A percentile compares a stretch with the other conserved stretches of the same genome.
Evolutionary conservation across 169 alveolate species (phyloP).

Genomic region (Babesia gibsoni): DNA sequence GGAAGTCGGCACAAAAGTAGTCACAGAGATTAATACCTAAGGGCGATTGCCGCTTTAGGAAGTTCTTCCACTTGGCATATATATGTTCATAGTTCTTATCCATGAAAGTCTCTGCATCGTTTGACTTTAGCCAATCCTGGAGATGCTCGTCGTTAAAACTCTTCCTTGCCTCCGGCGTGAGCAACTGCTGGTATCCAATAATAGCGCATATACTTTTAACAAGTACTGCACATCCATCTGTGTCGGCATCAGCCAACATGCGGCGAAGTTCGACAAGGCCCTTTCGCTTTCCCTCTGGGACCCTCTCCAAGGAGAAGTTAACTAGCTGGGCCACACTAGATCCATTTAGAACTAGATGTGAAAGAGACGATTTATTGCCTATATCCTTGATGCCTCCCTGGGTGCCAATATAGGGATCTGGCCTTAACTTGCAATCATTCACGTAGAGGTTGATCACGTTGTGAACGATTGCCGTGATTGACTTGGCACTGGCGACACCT

Average conservation of each 20-base stretch:
- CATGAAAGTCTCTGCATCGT: slow-evolving; percentile 60
- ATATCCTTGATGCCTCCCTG: background rate
- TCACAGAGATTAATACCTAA: slow-evolving; percentile 57
- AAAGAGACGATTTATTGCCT: background rate
- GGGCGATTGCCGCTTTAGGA: slow-evolving; percentile 63
- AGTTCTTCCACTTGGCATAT: slow-evolving; percentile 54
- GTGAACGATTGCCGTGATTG: slow-evolving; percentile 43
- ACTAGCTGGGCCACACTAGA: slow-evolving; percentile 32
- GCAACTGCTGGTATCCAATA: slow-evolving; percentile 62
- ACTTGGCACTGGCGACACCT: slow-evolving; percentile 25
- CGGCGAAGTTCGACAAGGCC: slow-evolving; percentile 45
- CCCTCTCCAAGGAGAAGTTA: slow-evolving; percentile 50
- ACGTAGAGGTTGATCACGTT: slow-evolving; percentile 43
- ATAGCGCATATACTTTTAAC: slow-evolving; percentile 53
- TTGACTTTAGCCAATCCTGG: slow-evolving; percentile 59
- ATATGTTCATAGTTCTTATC: slow-evolving; percentile 52
- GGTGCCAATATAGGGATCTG: slow-evolving; percentile 50
- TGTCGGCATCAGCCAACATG: slow-evolving; percentile 37
- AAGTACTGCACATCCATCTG: slow-evolving; percentile 10
- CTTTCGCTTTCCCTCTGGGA: slow-evolving; percentile 44
- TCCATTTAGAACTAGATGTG: slow-evolving; percentile 27
- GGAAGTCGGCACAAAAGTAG: slow-evolving; percentile 56
- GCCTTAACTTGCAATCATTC: slow-evolving; percentile 43
- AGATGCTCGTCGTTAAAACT: slow-evolving; percentile 47
- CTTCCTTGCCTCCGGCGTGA: slow-evolving; percentile 54